phyloP scores from a whole-genome alignment of 2,329 filamentous ascomycete species.

The Alternaria solani region DNA sequence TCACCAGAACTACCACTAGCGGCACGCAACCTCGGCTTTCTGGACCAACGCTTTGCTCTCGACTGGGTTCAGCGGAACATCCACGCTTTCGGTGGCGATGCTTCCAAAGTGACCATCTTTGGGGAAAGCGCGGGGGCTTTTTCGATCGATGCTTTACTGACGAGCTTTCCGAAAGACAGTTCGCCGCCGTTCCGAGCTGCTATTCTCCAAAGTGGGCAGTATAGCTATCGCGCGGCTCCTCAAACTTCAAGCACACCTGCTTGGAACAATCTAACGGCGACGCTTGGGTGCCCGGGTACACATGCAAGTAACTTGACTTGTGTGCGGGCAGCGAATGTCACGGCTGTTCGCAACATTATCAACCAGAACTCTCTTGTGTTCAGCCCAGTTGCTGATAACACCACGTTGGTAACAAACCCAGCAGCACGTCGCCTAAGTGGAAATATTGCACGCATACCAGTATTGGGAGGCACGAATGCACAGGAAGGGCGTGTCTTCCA shows the following conservation, averaged over 20 bases:
- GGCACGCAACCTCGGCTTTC: constrained; percentile 60
- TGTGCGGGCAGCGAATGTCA: constrained; percentile 29
- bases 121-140: constrained; percentile 40
- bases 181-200: constrained; percentile 40
- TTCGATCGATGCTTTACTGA: constrained; percentile 38
- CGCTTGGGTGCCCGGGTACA: constrained; percentile 32
- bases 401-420: constrained; percentile 30
- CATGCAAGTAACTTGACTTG: constrained; percentile 32
- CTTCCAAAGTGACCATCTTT: constrained; percentile 59
- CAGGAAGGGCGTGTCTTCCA: constrained; percentile 39
- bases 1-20: constrained; percentile 30
- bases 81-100: constrained; percentile 59
- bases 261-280: constrained; percentile 34
- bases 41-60: constrained; percentile 63
- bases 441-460: constrained; percentile 38
- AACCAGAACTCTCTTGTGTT: constrained; percentile 31
- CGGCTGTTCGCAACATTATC: constrained; percentile 28
- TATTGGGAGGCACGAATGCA: constrained; percentile 36
- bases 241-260: constrained; percentile 16
- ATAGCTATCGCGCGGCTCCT: constrained; percentile 28
- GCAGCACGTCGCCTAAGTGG: constrained; percentile 25
- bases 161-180: constrained; percentile 32
- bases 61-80: constrained; percentile 64
- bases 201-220: constrained; percentile 40
- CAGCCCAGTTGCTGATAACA: constrained; percentile 31